These are phyloP conservation scores for Fraxinus dipetala DNA, from an alignment of 305 asterid species.

Conservation along the genomic window DNA sequence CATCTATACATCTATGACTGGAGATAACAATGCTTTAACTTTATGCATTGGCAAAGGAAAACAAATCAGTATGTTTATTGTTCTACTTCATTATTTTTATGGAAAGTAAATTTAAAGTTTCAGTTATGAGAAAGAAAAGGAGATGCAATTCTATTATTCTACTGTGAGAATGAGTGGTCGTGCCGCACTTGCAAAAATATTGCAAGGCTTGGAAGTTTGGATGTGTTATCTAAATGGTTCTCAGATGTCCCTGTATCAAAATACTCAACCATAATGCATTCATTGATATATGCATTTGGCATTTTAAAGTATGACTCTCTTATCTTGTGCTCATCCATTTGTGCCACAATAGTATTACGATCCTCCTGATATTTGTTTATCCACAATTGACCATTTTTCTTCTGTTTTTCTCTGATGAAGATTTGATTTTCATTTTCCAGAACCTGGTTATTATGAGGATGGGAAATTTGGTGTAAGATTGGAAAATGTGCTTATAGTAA, in stretches of 20 bases:
- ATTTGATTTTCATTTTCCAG: slow-evolving; percentile 41
- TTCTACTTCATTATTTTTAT: not conserved
- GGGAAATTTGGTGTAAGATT: slow-evolving; percentile 91
- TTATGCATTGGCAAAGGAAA: not conserved
- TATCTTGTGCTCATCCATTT: not conserved
- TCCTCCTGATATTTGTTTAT: not conserved
- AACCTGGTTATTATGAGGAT: slow-evolving; percentile 97
- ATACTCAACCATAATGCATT: not conserved
- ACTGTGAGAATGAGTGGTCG: not conserved
- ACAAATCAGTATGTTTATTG: not conserved
- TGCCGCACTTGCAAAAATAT: not conserved
- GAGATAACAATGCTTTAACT: not conserved
- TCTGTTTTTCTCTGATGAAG: not conserved
- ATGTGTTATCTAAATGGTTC: not conserved
- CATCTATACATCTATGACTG: not conserved
- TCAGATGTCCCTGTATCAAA: not conserved
- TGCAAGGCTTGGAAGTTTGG: not conserved
- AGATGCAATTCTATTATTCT: not conserved
- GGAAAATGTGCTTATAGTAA: slow-evolving; percentile 85
- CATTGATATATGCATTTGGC: not conserved
- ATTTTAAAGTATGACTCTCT: not conserved
- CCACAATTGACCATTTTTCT: not conserved
- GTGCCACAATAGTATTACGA: not conserved
- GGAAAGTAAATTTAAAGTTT: not conserved
- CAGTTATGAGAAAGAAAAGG: not conserved